Percentiles rank a stretch among this genome's conserved stretches.
phyloP scores from a whole-genome alignment of 331 rosid species.

The Cydonia oblonga region DNA sequence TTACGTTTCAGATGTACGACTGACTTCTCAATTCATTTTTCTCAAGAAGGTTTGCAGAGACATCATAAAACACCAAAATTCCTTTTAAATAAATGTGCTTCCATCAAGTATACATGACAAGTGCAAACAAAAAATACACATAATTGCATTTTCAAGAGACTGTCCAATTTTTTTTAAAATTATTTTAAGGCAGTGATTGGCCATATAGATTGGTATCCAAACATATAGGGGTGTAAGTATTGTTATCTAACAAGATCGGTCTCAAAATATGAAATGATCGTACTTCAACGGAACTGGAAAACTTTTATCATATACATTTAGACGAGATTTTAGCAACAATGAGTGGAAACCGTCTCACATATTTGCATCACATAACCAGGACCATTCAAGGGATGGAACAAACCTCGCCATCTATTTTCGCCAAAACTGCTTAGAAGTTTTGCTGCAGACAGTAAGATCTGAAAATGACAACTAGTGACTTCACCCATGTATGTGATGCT shows the following conservation, averaged over 20 bases:
- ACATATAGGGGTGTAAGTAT: neutral
- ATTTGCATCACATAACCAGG: neutral
- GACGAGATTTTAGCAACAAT: neutral
- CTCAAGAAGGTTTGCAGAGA: neutral
- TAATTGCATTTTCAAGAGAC: neutral
- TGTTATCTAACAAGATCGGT: neutral
- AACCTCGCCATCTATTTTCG: neutral
- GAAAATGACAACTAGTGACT: constrained; percentile 11
- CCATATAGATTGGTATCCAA: neutral
- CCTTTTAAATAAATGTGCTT: neutral
- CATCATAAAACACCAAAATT: neutral
- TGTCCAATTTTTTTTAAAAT: too few relatives aligned
- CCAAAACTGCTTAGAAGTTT: constrained; percentile 1
- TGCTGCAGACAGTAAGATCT: too few relatives aligned
- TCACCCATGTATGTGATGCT: constrained; percentile 2
- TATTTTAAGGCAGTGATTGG: too few relatives aligned
- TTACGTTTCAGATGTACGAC: neutral
- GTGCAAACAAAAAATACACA: neutral
- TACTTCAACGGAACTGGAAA: neutral
- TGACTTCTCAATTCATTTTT: neutral
- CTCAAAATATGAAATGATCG: neutral
- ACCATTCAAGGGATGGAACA: neutral
- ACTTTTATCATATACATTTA: neutral
- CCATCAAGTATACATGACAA: neutral
- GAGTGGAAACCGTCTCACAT: neutral